Conservation (phyloP, 2,329 filamentous ascomycete genomes). For the Cercospora nicotianae region DNA sequence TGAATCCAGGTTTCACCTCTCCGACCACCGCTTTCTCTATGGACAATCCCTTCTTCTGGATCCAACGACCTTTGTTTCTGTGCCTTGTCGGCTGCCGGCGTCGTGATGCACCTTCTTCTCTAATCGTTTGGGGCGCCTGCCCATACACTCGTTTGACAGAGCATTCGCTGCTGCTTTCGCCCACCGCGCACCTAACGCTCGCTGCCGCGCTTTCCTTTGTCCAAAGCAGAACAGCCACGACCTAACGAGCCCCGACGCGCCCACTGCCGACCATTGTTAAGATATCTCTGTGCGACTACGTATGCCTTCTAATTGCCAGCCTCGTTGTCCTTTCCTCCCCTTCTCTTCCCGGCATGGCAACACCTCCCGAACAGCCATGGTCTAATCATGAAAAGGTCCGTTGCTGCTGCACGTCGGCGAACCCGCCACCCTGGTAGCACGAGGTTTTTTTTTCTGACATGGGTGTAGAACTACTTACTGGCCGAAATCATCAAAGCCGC, state of each 20-base stretch:
- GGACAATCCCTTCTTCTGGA: conserved; percentile 22
- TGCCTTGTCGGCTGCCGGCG: conserved; percentile 28
- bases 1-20: conserved; percentile 30
- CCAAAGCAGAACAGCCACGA: conserved; percentile 26
- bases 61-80: conserved; percentile 24
- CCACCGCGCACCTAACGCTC: conserved; percentile 7
- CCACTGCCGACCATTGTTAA: conserved; percentile 25
- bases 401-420: conserved; percentile 13
- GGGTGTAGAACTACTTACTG: conserved; percentile 44
- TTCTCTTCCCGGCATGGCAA: conserved; percentile 44
- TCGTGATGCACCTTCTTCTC: conserved; percentile 32
- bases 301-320: conserved; percentile 34
- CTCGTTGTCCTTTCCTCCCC: conserved; percentile 34
- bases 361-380: conserved; percentile 46
- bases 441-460: conserved; percentile 20
- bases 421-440: conserved; percentile 18
- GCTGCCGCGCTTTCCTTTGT: conserved; percentile 31
- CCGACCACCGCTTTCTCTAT: conserved; percentile 27
- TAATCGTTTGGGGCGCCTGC: conserved; percentile 33
- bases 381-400: conserved; percentile 51
- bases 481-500: conserved; percentile 55
- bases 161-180: conserved; percentile 21
- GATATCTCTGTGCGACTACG: conserved; percentile 33
- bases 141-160: conserved; percentile 37
- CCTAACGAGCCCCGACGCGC: conserved; percentile 34